Evolutionary conservation across 2,329 filamentous ascomycete genomes (phyloP).

Genomic region (Neopestalotiopsis sp.): DNA sequence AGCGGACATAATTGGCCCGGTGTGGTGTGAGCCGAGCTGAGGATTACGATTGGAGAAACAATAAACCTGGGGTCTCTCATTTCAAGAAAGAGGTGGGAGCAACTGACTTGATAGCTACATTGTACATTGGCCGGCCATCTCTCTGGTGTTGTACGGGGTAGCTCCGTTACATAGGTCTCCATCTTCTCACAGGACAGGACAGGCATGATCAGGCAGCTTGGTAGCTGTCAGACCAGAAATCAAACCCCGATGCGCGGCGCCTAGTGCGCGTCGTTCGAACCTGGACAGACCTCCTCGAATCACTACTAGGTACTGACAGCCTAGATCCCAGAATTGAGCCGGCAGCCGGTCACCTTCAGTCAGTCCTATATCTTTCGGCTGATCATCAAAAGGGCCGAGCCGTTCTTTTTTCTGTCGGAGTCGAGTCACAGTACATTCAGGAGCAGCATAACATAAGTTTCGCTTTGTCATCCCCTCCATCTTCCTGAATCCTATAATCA

Average conservation of each 20-base stretch:
- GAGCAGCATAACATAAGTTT: too few relatives aligned
- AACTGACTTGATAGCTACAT: neutral
- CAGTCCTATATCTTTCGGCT: slow-evolving; percentile 5
- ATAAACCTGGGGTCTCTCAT: neutral
- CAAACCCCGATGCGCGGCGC: neutral
- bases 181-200: neutral
- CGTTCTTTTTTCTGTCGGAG: neutral
- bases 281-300: neutral
- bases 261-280: neutral
- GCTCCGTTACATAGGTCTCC: neutral
- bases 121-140: neutral
- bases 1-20: neutral
- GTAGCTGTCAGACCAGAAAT: neutral
- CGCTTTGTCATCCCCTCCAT: slow-evolving; percentile 6
- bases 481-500: neutral
- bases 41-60: neutral
- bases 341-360: neutral
- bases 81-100: neutral
- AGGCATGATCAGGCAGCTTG: neutral
- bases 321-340: neutral
- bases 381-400: slow-evolving; percentile 9
- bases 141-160: neutral
- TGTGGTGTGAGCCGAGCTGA: neutral
- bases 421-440: neutral
- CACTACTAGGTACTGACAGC: neutral